Evolutionary conservation across 2,329 filamentous ascomycete genomes (phyloP).

Genomic region (Bipolaris oryzae): DNA sequence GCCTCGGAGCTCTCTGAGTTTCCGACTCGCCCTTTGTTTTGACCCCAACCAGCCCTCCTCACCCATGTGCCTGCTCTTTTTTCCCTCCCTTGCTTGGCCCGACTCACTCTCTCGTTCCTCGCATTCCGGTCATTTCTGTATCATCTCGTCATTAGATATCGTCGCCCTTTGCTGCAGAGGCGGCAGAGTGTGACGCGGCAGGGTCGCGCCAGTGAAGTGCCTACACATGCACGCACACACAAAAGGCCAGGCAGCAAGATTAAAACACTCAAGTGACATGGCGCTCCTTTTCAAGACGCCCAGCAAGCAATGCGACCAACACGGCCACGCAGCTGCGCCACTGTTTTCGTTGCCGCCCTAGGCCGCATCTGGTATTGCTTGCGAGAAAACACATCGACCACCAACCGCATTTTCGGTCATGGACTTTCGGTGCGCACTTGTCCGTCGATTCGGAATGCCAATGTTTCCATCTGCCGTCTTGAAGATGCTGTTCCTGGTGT

Average conservation of each 20-base stretch:
- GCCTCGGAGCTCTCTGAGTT: too few species aligned
- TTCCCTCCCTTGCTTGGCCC: too few species aligned
- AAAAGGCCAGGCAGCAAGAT: conserved; percentile 18
- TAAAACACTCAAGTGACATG: background rate
- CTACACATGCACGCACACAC: background rate
- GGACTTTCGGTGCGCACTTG: conserved; percentile 13
- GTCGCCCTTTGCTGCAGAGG: background rate
- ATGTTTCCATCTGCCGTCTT: conserved; percentile 11
- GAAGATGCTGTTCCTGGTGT: conserved; percentile 17
- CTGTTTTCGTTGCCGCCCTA: conserved; percentile 8
- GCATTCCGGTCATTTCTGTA: too few species aligned
- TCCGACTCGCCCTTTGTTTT: too few species aligned
- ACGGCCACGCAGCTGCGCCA: conserved; percentile 15
- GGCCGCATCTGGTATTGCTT: conserved; percentile 26
- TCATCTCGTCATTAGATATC: too few species aligned
- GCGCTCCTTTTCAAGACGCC: background rate
- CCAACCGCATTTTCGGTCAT: conserved; percentile 16
- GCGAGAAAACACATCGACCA: conserved; percentile 25
- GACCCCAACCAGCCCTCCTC: too few species aligned
- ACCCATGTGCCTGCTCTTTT: too few species aligned
- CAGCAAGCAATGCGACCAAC: conserved; percentile 6
- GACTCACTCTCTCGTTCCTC: too few species aligned
- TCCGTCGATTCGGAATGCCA: conserved; percentile 18
- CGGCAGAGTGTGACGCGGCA: conserved; percentile 14
- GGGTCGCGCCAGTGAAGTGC: conserved; percentile 28